A percentile compares a stretch with the other conserved stretches of the same genome.
phyloP scores from a whole-genome alignment of 345 rosid genomes.

The Citrus maxima region DNA sequence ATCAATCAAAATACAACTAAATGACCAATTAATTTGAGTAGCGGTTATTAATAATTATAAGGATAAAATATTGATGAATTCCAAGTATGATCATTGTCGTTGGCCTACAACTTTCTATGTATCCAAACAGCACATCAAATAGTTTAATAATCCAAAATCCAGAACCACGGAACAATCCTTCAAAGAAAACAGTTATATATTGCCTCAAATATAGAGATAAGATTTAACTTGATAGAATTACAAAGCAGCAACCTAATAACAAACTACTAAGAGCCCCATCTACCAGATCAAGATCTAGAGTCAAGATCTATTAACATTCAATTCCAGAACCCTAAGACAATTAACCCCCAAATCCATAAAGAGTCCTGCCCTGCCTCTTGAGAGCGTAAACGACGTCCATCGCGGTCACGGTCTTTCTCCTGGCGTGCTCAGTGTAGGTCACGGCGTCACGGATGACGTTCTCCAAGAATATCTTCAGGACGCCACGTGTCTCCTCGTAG shows the following conservation, averaged over 20 bases:
- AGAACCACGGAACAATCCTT: not conserved
- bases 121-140: not conserved
- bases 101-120: not conserved
- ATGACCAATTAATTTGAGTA: too few relatives aligned
- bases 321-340: too few relatives aligned
- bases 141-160: too few relatives aligned
- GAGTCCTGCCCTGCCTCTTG: constrained; percentile 44
- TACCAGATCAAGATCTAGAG: constrained; percentile 12
- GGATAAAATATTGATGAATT: too few relatives aligned
- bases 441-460: constrained; percentile 46
- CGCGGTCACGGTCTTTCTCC: constrained; percentile 45
- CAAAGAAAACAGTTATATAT: not conserved
- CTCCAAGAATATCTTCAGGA: constrained; percentile 53
- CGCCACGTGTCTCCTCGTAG: constrained; percentile 56
- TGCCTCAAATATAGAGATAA: not conserved
- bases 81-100: not conserved
- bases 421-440: constrained; percentile 43
- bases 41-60: too few relatives aligned
- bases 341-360: constrained; percentile 40
- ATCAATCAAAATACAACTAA: too few relatives aligned
- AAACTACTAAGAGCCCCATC: not conserved
- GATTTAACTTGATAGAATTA: not conserved
- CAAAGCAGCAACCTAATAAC: not conserved
- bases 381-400: constrained; percentile 44
- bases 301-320: constrained; percentile 12